Percentiles rank a stretch among this genome's conserved stretches.
Evolutionary conservation across 805 yeast genomes (phyloP).

Genomic region (Saccharomycopsis fibuligera): DNA sequence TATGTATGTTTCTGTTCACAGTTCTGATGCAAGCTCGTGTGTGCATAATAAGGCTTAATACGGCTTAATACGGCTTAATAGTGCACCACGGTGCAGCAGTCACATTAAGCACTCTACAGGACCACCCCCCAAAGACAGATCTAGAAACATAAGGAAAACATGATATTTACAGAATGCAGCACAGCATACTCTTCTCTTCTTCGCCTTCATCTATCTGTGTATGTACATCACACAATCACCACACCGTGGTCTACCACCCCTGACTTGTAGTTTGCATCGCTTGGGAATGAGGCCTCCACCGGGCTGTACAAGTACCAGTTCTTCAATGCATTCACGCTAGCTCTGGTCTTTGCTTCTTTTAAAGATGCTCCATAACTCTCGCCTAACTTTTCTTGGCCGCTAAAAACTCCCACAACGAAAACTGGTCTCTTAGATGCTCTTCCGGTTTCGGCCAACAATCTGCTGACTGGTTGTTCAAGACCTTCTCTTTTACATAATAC

Average conservation of each 20-base stretch:
- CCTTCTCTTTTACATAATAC: constrained; percentile 71
- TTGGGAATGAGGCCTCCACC: constrained; percentile 52
- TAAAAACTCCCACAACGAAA: constrained; percentile 85
- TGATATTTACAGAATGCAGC: too few species aligned
- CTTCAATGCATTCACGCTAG: constrained; percentile 84
- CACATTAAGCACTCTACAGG: too few species aligned
- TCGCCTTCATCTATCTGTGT: not conserved
- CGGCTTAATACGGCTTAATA: too few species aligned
- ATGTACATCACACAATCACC: constrained; percentile 34
- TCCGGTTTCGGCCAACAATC: constrained; percentile 91
- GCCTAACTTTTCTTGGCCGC: constrained; percentile 77
- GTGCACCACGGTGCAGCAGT: too few species aligned
- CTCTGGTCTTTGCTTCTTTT: constrained; percentile 86
- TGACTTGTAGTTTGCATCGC: constrained; percentile 41
- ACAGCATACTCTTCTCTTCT: too few species aligned
- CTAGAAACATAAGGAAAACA: too few species aligned
- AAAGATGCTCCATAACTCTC: constrained; percentile 92
- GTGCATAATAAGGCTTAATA: too few species aligned
- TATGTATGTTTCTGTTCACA: too few species aligned
- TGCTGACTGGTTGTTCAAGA: constrained; percentile 67
- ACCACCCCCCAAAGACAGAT: too few species aligned
- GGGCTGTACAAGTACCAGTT: constrained; percentile 92
- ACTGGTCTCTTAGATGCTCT: constrained; percentile 77
- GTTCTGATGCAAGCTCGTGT: too few species aligned
- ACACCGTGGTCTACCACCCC: constrained; percentile 38